These are phyloP conservation scores for Pseudoperonospora humuli DNA, from an alignment of 352 stramenopile genomes.

Conservation along the genomic window DNA sequence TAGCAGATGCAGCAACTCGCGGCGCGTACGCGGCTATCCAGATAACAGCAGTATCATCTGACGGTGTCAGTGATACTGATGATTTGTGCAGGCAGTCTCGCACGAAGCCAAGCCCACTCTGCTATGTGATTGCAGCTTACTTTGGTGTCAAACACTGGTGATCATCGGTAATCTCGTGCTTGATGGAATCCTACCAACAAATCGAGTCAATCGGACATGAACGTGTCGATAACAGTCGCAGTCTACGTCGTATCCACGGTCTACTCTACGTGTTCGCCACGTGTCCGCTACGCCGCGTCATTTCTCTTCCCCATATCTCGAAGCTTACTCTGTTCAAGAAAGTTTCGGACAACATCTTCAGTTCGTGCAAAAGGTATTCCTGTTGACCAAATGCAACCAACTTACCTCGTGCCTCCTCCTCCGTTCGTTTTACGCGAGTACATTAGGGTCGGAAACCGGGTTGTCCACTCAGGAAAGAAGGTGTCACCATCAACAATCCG, in stretches of 20 bases:
- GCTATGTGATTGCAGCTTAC: too few relatives aligned
- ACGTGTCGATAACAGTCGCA: too few relatives aligned
- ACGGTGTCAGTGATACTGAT: too few relatives aligned
- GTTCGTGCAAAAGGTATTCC: not conserved
- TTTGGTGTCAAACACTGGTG: too few relatives aligned
- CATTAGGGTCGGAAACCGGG: constrained; percentile 27
- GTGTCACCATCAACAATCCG: constrained; percentile 38
- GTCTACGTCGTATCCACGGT: not conserved
- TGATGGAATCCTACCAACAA: too few relatives aligned
- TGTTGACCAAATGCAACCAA: not conserved
- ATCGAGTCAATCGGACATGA: too few relatives aligned
- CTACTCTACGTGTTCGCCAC: not conserved
- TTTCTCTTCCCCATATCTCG: constrained; percentile 21
- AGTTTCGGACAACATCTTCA: not conserved
- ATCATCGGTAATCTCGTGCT: too few relatives aligned
- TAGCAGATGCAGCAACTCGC: too few relatives aligned
- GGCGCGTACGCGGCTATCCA: too few relatives aligned
- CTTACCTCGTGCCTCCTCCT: constrained; percentile 17
- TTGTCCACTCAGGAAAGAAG: constrained; percentile 53
- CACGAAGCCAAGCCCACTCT: too few relatives aligned
- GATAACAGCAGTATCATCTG: too few relatives aligned
- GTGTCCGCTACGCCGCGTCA: not conserved
- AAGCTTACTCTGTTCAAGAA: constrained; percentile 27
- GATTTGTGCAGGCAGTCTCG: too few relatives aligned
- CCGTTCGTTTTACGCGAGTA: constrained; percentile 25